phyloP scores from a whole-genome alignment of 2,329 filamentous ascomycete species.

The Neonectria faginata region DNA sequence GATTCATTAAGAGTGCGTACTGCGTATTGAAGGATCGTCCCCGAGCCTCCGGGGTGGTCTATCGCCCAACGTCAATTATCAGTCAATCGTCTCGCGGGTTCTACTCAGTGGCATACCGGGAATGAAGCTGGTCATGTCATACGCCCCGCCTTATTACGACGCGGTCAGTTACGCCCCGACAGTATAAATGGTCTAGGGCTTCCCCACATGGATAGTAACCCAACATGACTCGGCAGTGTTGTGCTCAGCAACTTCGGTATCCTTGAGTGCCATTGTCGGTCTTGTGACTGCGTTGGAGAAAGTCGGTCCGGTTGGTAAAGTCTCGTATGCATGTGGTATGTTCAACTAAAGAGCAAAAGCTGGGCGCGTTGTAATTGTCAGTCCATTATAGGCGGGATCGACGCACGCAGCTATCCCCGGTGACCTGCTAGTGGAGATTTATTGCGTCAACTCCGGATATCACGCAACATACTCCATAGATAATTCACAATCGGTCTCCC shows the following conservation, averaged over 20 bases:
- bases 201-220: constrained; percentile 82
- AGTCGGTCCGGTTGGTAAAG: background rate
- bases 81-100: background rate
- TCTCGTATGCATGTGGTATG: background rate
- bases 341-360: background rate
- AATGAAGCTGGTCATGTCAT: constrained; percentile 90
- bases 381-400: background rate
- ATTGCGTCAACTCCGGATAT: background rate
- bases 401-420: background rate
- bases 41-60: constrained; percentile 90
- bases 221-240: constrained; percentile 86
- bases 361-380: background rate
- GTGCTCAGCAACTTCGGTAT: constrained; percentile 74
- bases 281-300: constrained; percentile 36
- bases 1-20: constrained; percentile 51
- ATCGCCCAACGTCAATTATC: constrained; percentile 15
- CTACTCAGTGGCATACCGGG: constrained; percentile 63
- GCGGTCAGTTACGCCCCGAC: constrained; percentile 29
- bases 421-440: background rate
- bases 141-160: constrained; percentile 73
- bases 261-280: constrained; percentile 58
- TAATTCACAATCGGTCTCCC: background rate
- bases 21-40: constrained; percentile 97
- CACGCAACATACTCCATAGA: background rate
- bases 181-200: background rate